These are phyloP conservation scores for Phytophthora meadii DNA, from an alignment of 352 stramenopile species.

Conservation along the genomic window DNA sequence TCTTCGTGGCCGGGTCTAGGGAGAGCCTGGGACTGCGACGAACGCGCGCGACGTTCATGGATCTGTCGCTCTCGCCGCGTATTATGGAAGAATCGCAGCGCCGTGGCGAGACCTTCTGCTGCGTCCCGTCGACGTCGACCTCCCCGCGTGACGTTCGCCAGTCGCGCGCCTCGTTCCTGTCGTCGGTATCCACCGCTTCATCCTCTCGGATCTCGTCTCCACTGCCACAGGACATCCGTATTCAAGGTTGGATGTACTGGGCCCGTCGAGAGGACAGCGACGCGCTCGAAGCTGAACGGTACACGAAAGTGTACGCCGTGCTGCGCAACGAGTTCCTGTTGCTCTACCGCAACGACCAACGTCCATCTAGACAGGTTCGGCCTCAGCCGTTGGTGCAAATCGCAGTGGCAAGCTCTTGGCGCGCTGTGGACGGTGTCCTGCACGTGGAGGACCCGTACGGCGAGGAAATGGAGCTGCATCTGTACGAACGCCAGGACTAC, in stretches of 20 bases:
- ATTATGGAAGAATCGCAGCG: conserved; percentile 5
- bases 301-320: conserved; percentile 78
- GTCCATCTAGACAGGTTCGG: conserved; percentile 43
- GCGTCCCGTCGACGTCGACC: conserved; percentile 3
- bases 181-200: conserved; percentile 29
- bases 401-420: conserved; percentile 58
- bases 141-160: conserved; percentile 26
- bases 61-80: conserved; percentile 6
- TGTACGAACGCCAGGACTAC: conserved; percentile 67
- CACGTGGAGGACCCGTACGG: conserved; percentile 65
- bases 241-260: conserved; percentile 86
- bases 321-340: conserved; percentile 74
- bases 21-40: conserved; percentile 32
- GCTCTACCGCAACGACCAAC: conserved; percentile 63
- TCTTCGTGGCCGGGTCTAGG: conserved; percentile 29
- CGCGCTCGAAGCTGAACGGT: conserved; percentile 45
- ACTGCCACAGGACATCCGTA: conserved; percentile 39
- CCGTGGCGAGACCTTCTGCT: conserved; percentile 34
- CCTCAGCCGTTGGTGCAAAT: conserved; percentile 67
- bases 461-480: conserved; percentile 77
- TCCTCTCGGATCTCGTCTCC: conserved; percentile 36
- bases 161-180: conserved; percentile 33
- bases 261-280: conserved; percentile 38
- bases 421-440: conserved; percentile 52
- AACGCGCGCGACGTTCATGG: conserved; percentile 30